Evolutionary conservation across 441 rosid genomes (phyloP).

Genomic region (Mallotus japonicus): DNA sequence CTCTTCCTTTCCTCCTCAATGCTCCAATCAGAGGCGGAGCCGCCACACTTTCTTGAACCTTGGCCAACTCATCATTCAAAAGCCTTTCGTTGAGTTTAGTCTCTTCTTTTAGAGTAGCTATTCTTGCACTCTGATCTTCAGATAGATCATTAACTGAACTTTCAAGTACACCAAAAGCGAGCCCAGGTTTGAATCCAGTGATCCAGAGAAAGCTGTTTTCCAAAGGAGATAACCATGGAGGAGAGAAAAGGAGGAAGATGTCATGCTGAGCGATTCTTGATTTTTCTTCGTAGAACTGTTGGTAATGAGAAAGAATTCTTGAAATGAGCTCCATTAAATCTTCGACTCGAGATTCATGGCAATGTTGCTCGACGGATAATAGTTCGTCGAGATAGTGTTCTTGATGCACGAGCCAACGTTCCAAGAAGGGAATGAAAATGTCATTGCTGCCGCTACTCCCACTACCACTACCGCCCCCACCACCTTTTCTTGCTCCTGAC

Average conservation of each 20-base stretch:
- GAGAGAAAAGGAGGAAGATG: constrained; percentile 37
- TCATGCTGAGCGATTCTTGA: constrained; percentile 27
- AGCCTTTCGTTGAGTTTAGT: constrained; percentile 34
- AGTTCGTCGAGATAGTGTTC: constrained; percentile 42
- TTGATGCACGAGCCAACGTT: constrained; percentile 47
- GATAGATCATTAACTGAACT: constrained; percentile 36
- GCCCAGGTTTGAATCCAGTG: constrained; percentile 46
- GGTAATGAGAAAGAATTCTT: constrained; percentile 44
- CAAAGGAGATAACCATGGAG: constrained; percentile 41
- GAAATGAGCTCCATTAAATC: constrained; percentile 36
- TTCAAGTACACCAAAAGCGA: constrained; percentile 32
- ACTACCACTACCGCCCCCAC: neutral
- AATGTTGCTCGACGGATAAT: constrained; percentile 20
- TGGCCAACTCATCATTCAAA: constrained; percentile 41
- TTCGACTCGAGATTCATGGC: constrained; percentile 20
- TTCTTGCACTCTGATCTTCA: constrained; percentile 29
- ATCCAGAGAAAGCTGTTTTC: constrained; percentile 47
- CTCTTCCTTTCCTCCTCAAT: constrained; percentile 20
- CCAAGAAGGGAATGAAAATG: constrained; percentile 21
- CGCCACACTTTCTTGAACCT: constrained; percentile 47
- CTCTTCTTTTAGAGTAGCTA: constrained; percentile 28
- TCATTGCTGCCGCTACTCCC: neutral
- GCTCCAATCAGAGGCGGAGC: constrained; percentile 33
- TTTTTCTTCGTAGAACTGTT: constrained; percentile 44
- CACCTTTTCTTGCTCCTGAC: neutral